Evolutionary conservation across 441 rosid species (phyloP), one percentile per base, ranked within the genome.

Genomic region (Gossypium lobatum): DNA sequence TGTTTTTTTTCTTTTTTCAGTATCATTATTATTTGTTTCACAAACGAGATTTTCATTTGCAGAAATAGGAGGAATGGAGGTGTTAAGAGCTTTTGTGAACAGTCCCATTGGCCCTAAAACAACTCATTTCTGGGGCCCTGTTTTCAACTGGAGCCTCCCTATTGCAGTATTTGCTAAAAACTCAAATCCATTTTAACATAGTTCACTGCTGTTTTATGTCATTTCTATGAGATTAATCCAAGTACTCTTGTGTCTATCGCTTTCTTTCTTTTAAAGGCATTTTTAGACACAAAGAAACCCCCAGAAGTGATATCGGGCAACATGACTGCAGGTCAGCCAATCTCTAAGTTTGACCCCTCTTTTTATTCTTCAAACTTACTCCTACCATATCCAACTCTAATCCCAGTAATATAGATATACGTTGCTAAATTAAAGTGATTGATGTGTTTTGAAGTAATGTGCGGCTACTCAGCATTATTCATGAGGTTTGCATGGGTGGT

Each of bases 41-140:
- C 17, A 1, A 26, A 25, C 6, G 2, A 1, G 18, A 13, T 21
- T 45, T 64, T 6, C 10, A 2, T 42, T 21, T 66, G 37, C 13
- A 21, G 13, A 21, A 13, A 17, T 26, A 50, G 48, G 57, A 28
- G 48, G 59, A 25, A 68, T 26, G 72, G 59, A 26, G 34, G 9
- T 68, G n/a, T 88, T 95, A 62, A 84, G 80, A 80, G 80, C 95
- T 52, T 88, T 95, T 81, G 85, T 73, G 90, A 93, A 93, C 87
- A 93, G 98, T 72, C 98, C 98, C 0, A 78, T 95, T 78, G 99
- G 98, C 31, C 98, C 98, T 0, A 93, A 89, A 82, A 93, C 99
- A 48, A 91, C 95, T 23, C 98, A 93, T 79, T 95, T 93, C 74
- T 93, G 99, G 97, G 99, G 99, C 4, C 99, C 99, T 61, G 79